Percentiles rank a stretch among this genome's conserved stretches.
Conservation (phyloP, 73 alveolate genomes). For the Symbiodinium pilosum region DNA sequence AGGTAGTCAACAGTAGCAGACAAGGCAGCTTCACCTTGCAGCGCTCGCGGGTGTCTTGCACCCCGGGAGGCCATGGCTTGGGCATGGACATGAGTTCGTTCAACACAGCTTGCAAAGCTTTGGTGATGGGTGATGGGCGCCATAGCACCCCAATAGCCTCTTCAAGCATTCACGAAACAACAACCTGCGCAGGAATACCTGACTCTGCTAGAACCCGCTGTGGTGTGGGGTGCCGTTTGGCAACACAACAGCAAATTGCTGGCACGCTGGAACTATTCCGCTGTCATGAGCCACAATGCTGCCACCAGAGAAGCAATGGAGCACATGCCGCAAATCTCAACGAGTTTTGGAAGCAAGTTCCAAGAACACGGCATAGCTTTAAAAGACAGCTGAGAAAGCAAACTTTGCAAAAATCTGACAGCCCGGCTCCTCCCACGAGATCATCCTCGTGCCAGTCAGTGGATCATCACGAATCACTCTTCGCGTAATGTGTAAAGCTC, state of each 20-base stretch:
- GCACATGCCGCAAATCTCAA: too few species aligned
- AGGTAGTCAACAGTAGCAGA: conserved; percentile 55
- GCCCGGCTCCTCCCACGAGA: background rate
- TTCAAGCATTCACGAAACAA: background rate
- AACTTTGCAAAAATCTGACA: too few species aligned
- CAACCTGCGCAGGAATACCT: background rate
- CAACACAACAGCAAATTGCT: background rate
- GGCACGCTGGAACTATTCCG: background rate
- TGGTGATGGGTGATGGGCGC: background rate
- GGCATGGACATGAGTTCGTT: too few species aligned
- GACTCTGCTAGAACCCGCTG: background rate
- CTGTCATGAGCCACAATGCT: background rate
- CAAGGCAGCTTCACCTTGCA: conserved; percentile 50
- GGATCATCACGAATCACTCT: too few species aligned
- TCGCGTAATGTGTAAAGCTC: too few species aligned
- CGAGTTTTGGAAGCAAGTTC: too few species aligned
- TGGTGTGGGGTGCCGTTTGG: background rate
- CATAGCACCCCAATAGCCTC: background rate
- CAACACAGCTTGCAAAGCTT: background rate
- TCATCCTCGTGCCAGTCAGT: background rate
- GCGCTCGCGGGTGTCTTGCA: background rate
- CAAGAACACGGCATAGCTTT: background rate
- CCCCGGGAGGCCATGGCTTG: conserved; percentile 2
- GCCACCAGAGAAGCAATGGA: too few species aligned
- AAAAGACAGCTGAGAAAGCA: too few species aligned